Base-by-base conservation (phyloP, 306 rosid genomes). In the Gillenia trifoliata region DNA sequence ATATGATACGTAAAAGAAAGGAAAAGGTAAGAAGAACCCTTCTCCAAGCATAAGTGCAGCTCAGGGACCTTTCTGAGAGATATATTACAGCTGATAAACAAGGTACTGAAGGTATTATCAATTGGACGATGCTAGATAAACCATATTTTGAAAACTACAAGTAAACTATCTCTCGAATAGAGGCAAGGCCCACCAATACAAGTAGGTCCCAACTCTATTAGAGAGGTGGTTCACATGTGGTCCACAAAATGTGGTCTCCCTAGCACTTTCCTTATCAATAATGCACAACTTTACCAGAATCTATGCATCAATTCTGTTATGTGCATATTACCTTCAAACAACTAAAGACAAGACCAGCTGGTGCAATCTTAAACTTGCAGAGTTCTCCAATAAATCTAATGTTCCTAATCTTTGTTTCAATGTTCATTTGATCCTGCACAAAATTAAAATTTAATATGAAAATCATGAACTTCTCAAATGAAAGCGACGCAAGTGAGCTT, bases 301-400 rank as follows among this genome's bases (percentile, higher is more conserved):
- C 26, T 34, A 22, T 11, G 41, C 12, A 45, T 2, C 41, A 17
- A 45, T 56, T 54, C 1, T 25, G 36, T 67, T 11, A 49, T 36
- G 50, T 54, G 66, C 68, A 68, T 62, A 71, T 74, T 90, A 95
- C 99, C 99, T 95, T 95, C 88, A 95, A 88, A 90, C 98, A 95
- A 81, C 93, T 88, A 79, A 92, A 95, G 73, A 95, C 96, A 41
- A 92, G 89, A 74, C 98, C 88, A 68, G 98, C 84, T 57, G 98
- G 89, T 56, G 97, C 91, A 68, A 90, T 85, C 82, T 81, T 95
- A 82, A 95, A 95, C 88, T 95, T 95, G 97, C 97, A 95, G 45
- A 92, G 99, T 81, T 95, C 99, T 71, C 99, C 99, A 59, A 95
- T 90, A 84, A 95, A 95, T 91, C 99, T 89, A 77, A 87, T 95